Conservation (phyloP, 2,329 filamentous ascomycete genomes). For the Xylaria polymorpha region DNA sequence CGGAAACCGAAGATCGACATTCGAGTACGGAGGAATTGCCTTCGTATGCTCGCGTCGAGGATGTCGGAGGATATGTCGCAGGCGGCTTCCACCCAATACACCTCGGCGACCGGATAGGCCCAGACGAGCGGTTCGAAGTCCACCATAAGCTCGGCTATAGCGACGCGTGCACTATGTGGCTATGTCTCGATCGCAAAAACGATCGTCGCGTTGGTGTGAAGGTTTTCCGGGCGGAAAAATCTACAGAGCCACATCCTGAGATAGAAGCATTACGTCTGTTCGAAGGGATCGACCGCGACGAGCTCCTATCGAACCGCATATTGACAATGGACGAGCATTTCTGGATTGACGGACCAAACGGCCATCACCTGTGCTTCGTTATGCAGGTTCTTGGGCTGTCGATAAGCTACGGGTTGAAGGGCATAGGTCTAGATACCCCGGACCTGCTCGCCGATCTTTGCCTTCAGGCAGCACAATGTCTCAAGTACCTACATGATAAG, state of each 20-base stretch:
- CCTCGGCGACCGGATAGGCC: conserved; percentile 26
- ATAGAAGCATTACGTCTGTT: not conserved
- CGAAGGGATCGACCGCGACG: not conserved
- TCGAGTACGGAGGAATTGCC: not conserved
- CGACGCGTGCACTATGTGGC: not conserved
- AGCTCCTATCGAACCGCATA: not conserved
- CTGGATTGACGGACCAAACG: not conserved
- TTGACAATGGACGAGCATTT: not conserved
- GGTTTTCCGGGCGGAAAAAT: not conserved
- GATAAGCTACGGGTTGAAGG: not conserved
- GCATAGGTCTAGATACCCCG: not conserved
- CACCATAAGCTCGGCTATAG: conserved; percentile 31
- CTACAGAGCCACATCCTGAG: not conserved
- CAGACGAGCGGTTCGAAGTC: conserved; percentile 29
- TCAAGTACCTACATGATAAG: not conserved
- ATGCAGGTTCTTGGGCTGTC: not conserved
- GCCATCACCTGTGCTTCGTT: not conserved
- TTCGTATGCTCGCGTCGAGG: conserved; percentile 16
- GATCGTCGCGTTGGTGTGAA: not conserved
- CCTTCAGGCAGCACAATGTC: not conserved
- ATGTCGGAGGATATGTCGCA: conserved; percentile 13
- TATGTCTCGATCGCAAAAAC: not conserved
- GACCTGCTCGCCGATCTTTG: not conserved
- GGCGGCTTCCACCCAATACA: conserved; percentile 32
- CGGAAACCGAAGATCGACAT: not conserved